Conservation (phyloP, 2,329 filamentous ascomycete species). For the Camptophora hylomeconis region DNA sequence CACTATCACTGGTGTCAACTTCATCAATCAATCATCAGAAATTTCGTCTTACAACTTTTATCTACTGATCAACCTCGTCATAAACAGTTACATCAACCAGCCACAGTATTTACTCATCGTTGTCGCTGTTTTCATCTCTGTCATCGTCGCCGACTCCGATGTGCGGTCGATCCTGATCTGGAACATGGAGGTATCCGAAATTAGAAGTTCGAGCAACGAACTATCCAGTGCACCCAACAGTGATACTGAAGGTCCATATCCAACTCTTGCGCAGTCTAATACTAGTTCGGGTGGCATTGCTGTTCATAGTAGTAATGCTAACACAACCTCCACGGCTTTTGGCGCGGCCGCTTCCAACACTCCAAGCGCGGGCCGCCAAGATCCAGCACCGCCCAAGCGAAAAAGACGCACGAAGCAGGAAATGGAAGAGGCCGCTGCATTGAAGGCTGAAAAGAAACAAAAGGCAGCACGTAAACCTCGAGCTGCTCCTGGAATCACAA, state of each 20-base stretch:
- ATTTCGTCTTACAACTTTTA: too few species aligned
- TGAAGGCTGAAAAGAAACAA: conserved; percentile 16
- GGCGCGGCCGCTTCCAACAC: too few species aligned
- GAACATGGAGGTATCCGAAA: conserved; percentile 14
- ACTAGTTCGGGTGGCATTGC: too few species aligned
- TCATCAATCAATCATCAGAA: neutral
- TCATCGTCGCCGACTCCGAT: conserved; percentile 1
- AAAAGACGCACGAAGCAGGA: conserved; percentile 26
- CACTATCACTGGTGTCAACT: conserved; percentile 1
- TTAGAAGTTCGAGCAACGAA: conserved; percentile 17
- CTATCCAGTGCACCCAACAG: conserved; percentile 17
- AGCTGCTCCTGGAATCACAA: conserved; percentile 18
- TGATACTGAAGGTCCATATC: conserved; percentile 11
- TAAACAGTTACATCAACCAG: too few species aligned
- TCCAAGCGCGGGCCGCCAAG: too few species aligned
- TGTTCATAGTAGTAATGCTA: too few species aligned
- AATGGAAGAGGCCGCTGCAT: conserved; percentile 18
- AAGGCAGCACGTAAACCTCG: conserved; percentile 13
- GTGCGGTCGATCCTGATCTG: too few species aligned
- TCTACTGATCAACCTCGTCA: too few species aligned
- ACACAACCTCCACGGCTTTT: too few species aligned
- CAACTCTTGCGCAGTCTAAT: conserved; percentile 3
- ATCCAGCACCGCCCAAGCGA: conserved; percentile 19
- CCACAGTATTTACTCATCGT: too few species aligned
- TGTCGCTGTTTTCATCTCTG: conserved; percentile 5